Evolutionary conservation across 495 filamentous ascomycete genomes (phyloP).

Genomic region (Symbiotaphrina buchneri): DNA sequence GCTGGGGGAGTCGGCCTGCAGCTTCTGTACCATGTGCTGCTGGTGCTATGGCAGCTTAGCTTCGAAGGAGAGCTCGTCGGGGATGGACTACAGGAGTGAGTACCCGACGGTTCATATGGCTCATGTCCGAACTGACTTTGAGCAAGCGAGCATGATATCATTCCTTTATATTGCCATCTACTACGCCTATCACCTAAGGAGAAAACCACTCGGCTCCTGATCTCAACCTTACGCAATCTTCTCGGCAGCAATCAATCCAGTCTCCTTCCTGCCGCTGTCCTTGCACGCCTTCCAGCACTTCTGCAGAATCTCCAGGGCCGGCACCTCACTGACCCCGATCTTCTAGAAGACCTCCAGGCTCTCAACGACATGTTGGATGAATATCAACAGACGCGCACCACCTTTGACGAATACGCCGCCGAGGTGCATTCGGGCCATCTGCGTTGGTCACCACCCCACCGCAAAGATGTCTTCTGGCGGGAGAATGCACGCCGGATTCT

Average conservation of each 20-base stretch:
- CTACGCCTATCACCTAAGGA: constrained; percentile 87
- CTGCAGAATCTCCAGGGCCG: constrained; percentile 61
- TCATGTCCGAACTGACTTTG: constrained; percentile 1
- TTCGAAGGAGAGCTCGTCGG: constrained; percentile 75
- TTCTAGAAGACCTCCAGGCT: constrained; percentile 60
- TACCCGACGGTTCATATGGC: constrained; percentile 1
- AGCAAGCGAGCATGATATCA: constrained; percentile 68
- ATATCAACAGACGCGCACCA: constrained; percentile 91
- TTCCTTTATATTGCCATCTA: constrained; percentile 75
- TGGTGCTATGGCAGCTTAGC: constrained; percentile 87
- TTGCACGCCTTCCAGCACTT: constrained; percentile 60
- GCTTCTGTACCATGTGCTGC: constrained; percentile 78
- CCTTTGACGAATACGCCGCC: constrained; percentile 84
- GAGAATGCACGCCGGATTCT: constrained; percentile 89
- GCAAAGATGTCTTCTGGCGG: constrained; percentile 75
- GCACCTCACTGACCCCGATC: constrained; percentile 72
- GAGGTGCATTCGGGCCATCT: constrained; percentile 79
- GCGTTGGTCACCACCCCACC: constrained; percentile 88
- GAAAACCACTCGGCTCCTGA: constrained; percentile 81
- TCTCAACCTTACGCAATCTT: constrained; percentile 77
- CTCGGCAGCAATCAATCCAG: constrained; percentile 50
- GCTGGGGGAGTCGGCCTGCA: constrained; percentile 77
- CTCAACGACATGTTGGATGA: constrained; percentile 68
- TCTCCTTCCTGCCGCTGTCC: constrained; percentile 60
- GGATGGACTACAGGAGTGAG: constrained; percentile 66